These are phyloP conservation scores for Talaromyces adpressus DNA, from an alignment of 495 filamentous ascomycete genomes.

Conservation along the genomic window DNA sequence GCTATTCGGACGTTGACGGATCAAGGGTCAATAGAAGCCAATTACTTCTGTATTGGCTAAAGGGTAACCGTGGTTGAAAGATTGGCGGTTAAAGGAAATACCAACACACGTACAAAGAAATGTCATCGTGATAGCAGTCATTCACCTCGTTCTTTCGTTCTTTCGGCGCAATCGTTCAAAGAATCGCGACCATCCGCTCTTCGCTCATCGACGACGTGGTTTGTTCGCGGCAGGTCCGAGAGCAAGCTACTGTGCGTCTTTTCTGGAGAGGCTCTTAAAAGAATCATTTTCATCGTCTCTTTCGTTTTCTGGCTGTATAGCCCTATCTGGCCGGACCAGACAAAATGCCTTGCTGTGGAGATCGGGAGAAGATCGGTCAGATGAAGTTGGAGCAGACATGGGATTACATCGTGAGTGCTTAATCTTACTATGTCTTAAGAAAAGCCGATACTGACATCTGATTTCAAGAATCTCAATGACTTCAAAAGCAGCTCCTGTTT, in stretches of 20 bases:
- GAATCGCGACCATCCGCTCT: background rate
- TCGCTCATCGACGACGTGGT: background rate
- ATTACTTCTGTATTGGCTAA: background rate
- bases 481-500: constrained; percentile 78
- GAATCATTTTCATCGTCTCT: background rate
- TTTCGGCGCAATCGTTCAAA: background rate
- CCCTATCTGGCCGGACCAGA: constrained; percentile 30
- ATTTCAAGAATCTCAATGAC: constrained; percentile 70
- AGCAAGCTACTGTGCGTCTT: constrained; percentile 5
- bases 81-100: background rate
- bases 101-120: background rate
- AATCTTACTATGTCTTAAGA: background rate
- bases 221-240: constrained; percentile 10
- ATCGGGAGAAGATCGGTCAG: constrained; percentile 58
- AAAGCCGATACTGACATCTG: background rate
- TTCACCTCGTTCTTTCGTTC: background rate
- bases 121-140: background rate
- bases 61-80: background rate
- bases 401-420: constrained; percentile 75
- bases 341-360: constrained; percentile 68
- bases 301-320: background rate
- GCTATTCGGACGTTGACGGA: background rate
- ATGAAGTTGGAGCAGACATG: constrained; percentile 81
- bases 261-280: background rate
- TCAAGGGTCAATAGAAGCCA: background rate